A percentile compares a stretch with the other conserved stretches of the same genome.
Evolutionary conservation across 2,329 filamentous ascomycete genomes (phyloP).

Genomic region (Stagonosporopsis rhizophila): DNA sequence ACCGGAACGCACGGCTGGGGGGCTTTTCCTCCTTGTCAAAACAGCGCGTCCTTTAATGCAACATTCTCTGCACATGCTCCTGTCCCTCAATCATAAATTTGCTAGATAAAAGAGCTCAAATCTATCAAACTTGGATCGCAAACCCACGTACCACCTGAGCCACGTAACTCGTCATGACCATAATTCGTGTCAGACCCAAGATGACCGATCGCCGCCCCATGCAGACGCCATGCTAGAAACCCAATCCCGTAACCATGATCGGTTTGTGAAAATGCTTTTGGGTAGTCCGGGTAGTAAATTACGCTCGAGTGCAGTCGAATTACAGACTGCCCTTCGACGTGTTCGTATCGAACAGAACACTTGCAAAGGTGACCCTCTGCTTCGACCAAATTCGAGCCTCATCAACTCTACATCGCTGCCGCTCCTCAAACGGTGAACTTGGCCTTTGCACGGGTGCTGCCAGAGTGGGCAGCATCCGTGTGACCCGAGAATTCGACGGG

Average conservation of each 20-base stretch:
- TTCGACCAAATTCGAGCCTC: not conserved
- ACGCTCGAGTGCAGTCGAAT: constrained; percentile 24
- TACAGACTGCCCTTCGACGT: constrained; percentile 6
- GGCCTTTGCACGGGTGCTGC: constrained; percentile 93
- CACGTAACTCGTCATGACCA: constrained; percentile 37
- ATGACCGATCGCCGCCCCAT: constrained; percentile 46
- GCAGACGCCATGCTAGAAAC: constrained; percentile 50
- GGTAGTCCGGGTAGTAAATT: constrained; percentile 33
- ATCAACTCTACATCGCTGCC: not conserved
- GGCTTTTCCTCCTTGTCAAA: not conserved
- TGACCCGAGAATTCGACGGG: constrained; percentile 94
- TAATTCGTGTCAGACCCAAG: constrained; percentile 40
- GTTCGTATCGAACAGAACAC: constrained; percentile 10
- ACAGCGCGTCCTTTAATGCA: not conserved
- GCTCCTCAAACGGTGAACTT: constrained; percentile 80
- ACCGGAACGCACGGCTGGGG: constrained; percentile 19
- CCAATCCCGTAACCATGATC: constrained; percentile 37
- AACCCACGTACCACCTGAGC: constrained; percentile 22
- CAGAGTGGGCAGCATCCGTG: constrained; percentile 89
- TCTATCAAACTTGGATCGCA: constrained; percentile 39
- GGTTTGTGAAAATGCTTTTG: constrained; percentile 38
- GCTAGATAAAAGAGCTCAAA: constrained; percentile 33
- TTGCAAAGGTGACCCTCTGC: constrained; percentile 10
- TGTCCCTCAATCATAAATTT: constrained; percentile 35
- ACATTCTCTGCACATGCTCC: not conserved